Evolutionary conservation across 148 eudicot species (phyloP), one percentile per base, ranked within the genome.

Genomic region (Cornus controversa): DNA sequence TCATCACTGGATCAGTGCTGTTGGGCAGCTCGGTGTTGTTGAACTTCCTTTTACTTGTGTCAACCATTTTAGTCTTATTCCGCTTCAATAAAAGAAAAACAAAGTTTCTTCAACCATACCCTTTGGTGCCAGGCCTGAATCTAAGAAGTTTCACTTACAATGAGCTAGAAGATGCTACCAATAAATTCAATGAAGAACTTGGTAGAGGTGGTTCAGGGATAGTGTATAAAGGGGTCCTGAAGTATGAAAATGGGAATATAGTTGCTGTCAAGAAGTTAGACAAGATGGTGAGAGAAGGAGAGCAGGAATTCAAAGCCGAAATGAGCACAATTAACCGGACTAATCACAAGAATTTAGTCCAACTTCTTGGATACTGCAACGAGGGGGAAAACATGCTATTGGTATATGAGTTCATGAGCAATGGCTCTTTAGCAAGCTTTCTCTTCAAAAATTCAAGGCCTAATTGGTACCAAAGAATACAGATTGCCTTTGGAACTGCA

Each of bases 141-240:
- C 50, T 45, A 0, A 8, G 50, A 45, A 45, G 8, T 45, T 45
- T 45, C 50, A 45, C 50, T 45, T 45, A 45, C 1, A 45, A 45
- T 8, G 50, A 45, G 50, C 50, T 45, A 11, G 50, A 45, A 45
- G 50, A 45, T 8, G 50, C 50, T 45, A 45, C n/a, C 18, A 16
- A 69, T 53, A 66, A 31, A 37, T 69, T 77, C 73, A 31, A 53
- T 27, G 79, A 76, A 57, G 79, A 67, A 62, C 0, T 77, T 23
- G 73, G 72, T 6, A 50, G 47, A 31, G 72, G 72, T 26, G 50
- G 50, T 18, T 68, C 47, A n/a, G 75, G 63, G 13, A 45, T 10
- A 45, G 50, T 45, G 10, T 45, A 45, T 7, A 45, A 45, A 45
- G 50, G 50, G 13, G 1, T 8, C 50, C 0, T 45, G 11, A 10